Conservation (phyloP, 768 basidiomycete species). For the Amanita muscaria region DNA sequence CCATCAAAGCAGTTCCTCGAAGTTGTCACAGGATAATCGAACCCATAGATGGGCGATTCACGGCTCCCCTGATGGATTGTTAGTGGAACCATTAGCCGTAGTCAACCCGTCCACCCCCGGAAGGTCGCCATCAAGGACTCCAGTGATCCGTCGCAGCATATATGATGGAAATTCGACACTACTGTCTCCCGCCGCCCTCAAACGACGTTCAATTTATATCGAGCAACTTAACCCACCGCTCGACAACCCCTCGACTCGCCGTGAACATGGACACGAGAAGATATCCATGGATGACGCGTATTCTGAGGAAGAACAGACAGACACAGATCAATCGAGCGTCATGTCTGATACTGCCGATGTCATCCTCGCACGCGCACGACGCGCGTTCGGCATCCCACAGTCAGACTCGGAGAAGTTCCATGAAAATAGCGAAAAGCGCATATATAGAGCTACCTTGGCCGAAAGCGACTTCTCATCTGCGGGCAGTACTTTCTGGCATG, state of each 20-base stretch:
- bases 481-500: slow-evolving; percentile 31
- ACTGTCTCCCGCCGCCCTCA: slow-evolving; percentile 17
- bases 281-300: not conserved
- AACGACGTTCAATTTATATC: slow-evolving; percentile 23
- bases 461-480: slow-evolving; percentile 43
- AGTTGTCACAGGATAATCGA: not conserved
- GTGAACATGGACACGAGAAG: not conserved
- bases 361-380: slow-evolving; percentile 36
- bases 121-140: slow-evolving; percentile 20
- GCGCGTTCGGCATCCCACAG: slow-evolving; percentile 43
- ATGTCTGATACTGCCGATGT: slow-evolving; percentile 11
- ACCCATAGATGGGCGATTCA: not conserved
- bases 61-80: not conserved
- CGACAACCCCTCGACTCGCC: not conserved
- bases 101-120: not conserved
- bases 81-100: not conserved
- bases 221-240: slow-evolving; percentile 7
- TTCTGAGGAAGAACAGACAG: not conserved
- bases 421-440: slow-evolving; percentile 8
- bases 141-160: slow-evolving; percentile 19
- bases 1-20: not conserved
- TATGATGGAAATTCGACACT: slow-evolving; percentile 3
- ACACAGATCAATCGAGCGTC: not conserved
- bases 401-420: slow-evolving; percentile 31
- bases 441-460: slow-evolving; percentile 17